Evolutionary conservation across 1,284 basidiomycete species (phyloP).

Genomic region (Golubevia pallescens): DNA sequence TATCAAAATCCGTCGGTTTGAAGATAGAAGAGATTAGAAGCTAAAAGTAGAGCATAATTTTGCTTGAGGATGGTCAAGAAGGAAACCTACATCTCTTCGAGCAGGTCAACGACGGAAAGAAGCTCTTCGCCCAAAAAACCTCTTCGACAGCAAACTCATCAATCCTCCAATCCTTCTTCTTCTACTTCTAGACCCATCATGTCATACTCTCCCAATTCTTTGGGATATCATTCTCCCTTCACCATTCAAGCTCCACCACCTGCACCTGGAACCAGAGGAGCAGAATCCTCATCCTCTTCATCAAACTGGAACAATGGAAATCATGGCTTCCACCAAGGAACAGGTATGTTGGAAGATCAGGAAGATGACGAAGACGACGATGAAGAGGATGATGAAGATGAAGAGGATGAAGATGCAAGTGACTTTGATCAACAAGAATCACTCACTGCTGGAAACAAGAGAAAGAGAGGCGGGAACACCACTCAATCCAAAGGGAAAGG

Average conservation of each 20-base stretch:
- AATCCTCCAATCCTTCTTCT: no score
- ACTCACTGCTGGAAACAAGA: conserved; percentile 20
- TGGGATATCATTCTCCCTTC: background rate
- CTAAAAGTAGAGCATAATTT: no score
- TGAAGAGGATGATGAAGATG: conserved; percentile 18
- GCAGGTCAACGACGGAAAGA: no score
- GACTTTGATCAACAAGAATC: conserved; percentile 20
- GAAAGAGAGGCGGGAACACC: conserved; percentile 22
- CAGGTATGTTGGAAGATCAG: conserved; percentile 3
- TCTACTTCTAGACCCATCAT: no score
- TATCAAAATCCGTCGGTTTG: no score
- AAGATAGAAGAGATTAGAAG: no score
- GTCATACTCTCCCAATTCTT: no score
- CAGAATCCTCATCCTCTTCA: background rate
- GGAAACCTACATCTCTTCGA: no score
- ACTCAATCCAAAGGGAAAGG: background rate
- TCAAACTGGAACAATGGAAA: background rate
- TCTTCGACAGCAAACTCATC: no score
- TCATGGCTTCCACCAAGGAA: background rate
- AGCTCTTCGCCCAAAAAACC: no score
- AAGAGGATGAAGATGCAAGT: conserved; percentile 23
- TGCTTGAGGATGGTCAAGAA: no score
- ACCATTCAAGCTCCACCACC: background rate
- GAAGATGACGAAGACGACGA: conserved; percentile 12
- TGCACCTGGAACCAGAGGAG: background rate